Conservation (phyloP, 2,329 filamentous ascomycete species). For the Talaromyces albobiverticillius region DNA sequence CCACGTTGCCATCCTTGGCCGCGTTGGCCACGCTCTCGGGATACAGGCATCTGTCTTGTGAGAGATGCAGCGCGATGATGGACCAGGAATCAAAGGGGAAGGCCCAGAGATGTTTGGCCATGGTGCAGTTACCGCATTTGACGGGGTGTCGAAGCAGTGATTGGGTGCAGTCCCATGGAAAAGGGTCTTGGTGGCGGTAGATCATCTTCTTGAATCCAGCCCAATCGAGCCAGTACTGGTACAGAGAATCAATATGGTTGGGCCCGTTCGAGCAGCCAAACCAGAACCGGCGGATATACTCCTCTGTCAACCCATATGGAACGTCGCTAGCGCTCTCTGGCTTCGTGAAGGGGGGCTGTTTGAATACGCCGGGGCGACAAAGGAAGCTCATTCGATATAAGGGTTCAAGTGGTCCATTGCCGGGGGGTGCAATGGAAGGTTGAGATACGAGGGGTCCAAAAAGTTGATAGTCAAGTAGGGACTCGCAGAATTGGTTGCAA, state of each 20-base stretch:
- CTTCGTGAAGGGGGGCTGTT: conserved; percentile 8
- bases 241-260: conserved; percentile 43
- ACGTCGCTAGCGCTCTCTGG: conserved; percentile 34
- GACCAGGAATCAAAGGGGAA: conserved; percentile 48
- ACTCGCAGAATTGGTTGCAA: conserved; percentile 39
- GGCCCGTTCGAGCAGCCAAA: conserved; percentile 41
- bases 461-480: conserved; percentile 28
- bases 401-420: conserved; percentile 1
- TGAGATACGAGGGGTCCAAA: conserved; percentile 29
- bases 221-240: conserved; percentile 50
- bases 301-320: conserved; percentile 41
- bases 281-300: conserved; percentile 41
- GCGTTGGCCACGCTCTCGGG: no score
- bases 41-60: conserved; percentile 36
- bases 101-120: conserved; percentile 46
- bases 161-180: conserved; percentile 49
- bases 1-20: background rate
- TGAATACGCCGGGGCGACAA: conserved; percentile 26
- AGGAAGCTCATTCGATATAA: conserved; percentile 44
- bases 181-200: conserved; percentile 42
- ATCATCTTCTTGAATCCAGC: conserved; percentile 36
- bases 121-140: conserved; percentile 40
- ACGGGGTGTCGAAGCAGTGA: conserved; percentile 37
- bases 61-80: conserved; percentile 37
- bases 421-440: no score